Evolutionary conservation across 2,329 filamentous ascomycete genomes (phyloP).

Genomic region (Coniella lustricola): DNA sequence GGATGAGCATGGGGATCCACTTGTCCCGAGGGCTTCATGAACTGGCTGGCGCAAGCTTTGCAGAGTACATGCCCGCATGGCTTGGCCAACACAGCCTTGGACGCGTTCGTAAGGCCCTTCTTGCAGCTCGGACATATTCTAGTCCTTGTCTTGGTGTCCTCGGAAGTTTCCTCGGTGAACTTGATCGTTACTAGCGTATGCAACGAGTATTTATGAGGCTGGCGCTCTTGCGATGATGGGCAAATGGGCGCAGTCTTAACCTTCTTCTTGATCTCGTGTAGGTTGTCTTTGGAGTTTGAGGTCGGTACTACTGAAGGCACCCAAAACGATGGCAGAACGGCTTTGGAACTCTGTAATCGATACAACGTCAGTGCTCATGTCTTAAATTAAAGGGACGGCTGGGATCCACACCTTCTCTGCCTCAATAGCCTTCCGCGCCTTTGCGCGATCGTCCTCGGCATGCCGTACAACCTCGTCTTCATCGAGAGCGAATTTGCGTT

Average conservation of each 20-base stretch:
- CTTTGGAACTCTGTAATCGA: constrained; percentile 47
- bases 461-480: constrained; percentile 68
- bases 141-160: constrained; percentile 34
- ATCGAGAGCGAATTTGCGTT: constrained; percentile 77
- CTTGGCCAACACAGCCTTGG: constrained; percentile 74
- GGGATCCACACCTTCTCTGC: constrained; percentile 64
- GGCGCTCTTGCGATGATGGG: constrained; percentile 61
- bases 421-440: constrained; percentile 63
- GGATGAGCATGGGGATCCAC: constrained; percentile 55
- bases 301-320: constrained; percentile 75
- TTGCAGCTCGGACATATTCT: constrained; percentile 75
- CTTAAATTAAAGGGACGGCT: neutral
- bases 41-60: constrained; percentile 74
- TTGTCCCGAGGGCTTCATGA: constrained; percentile 57
- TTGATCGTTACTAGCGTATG: constrained; percentile 69
- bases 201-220: constrained; percentile 68
- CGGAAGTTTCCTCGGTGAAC: constrained; percentile 65
- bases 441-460: constrained; percentile 60
- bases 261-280: constrained; percentile 52
- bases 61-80: constrained; percentile 91
- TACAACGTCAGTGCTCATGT: neutral
- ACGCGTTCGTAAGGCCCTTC: constrained; percentile 74
- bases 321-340: constrained; percentile 82
- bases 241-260: constrained; percentile 66
- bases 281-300: constrained; percentile 49